phyloP scores from a whole-genome alignment of 225 moss, liverwort and hornwort genomes.

The Polytrichum formosum region DNA sequence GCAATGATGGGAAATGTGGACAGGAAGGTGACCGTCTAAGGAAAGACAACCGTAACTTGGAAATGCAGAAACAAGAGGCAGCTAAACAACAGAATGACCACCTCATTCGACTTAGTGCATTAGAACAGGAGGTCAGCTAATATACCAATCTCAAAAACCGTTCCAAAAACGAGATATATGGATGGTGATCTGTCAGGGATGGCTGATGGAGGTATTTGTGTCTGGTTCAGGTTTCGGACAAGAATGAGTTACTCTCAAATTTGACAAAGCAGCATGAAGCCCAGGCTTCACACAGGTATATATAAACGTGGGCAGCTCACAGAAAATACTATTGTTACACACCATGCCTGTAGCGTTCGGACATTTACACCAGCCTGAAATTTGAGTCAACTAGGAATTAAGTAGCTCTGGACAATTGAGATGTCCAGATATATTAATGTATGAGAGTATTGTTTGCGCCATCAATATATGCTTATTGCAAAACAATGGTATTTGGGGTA shows the following conservation, averaged over 20 bases:
- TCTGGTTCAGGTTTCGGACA: slow-evolving; percentile 79
- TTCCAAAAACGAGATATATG: no score
- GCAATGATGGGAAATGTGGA: slow-evolving; percentile 2
- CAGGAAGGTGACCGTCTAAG: slow-evolving; percentile 83
- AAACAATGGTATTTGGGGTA: no score
- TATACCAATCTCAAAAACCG: no score
- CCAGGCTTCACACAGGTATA: slow-evolving; percentile 75
- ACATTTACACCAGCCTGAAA: no score
- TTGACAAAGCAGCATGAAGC: slow-evolving; percentile 71
- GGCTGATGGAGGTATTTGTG: background rate
- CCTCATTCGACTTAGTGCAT: slow-evolving; percentile 87
- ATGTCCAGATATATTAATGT: no score
- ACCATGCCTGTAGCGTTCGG: no score
- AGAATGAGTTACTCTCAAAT: slow-evolving; percentile 72
- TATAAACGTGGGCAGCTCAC: background rate
- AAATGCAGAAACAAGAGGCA: slow-evolving; percentile 74
- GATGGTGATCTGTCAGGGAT: background rate
- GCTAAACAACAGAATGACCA: slow-evolving; percentile 83
- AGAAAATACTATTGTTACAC: no score
- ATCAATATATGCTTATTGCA: no score
- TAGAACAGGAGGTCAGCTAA: slow-evolving; percentile 83
- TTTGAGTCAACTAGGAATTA: no score
- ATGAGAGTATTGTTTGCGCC: no score
- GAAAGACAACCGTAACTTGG: slow-evolving; percentile 73
- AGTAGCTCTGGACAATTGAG: no score